These are phyloP conservation scores for Cyberlindnera lachancei DNA, from an alignment of 805 yeast genomes.

Conservation along the genomic window DNA sequence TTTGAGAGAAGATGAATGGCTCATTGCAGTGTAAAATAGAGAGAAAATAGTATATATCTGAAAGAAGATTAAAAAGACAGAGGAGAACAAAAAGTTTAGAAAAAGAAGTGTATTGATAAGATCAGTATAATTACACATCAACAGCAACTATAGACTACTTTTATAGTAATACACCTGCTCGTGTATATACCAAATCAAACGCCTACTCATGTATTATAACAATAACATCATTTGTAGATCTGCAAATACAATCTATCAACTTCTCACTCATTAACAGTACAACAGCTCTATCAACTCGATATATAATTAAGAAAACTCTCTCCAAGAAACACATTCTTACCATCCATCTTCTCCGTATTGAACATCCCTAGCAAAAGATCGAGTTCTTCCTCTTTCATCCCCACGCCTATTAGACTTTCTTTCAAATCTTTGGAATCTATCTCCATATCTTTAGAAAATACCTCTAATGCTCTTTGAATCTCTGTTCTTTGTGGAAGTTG, in stretches of 20 bases:
- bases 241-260: no score
- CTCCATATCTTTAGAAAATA: slow-evolving; percentile 37
- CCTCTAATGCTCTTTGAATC: slow-evolving; percentile 50
- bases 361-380: slow-evolving; percentile 48
- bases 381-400: slow-evolving; percentile 35
- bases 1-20: no score
- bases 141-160: no score
- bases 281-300: slow-evolving; percentile 4
- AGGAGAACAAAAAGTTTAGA: background rate
- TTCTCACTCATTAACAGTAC: no score
- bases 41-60: background rate
- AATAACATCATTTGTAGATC: no score
- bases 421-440: slow-evolving; percentile 43
- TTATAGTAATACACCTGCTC: no score
- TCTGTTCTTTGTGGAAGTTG: slow-evolving; percentile 45
- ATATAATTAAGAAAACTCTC: slow-evolving; percentile 47
- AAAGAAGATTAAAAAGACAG: background rate
- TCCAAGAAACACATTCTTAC: slow-evolving; percentile 52
- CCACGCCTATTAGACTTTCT: slow-evolving; percentile 40
- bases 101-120: background rate
- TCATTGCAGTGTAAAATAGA: no score
- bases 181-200: no score
- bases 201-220: no score
- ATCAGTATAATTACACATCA: background rate
- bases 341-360: slow-evolving; percentile 45